phyloP scores from a whole-genome alignment of 2,329 filamentous ascomycete genomes.

The Westerdykella aurantiaca region DNA sequence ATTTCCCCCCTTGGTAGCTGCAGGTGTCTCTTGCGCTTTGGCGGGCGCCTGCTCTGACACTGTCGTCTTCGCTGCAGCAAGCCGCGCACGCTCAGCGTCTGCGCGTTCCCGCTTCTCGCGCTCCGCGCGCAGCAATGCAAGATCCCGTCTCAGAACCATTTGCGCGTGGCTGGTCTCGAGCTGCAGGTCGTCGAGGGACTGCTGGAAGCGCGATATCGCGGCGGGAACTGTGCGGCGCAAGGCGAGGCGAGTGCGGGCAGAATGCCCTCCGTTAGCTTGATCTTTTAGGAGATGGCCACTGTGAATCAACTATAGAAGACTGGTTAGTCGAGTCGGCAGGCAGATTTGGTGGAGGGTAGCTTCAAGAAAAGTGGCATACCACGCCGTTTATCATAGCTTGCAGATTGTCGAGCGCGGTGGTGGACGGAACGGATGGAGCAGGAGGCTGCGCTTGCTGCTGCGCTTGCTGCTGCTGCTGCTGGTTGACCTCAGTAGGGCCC shows the following conservation, averaged over 20 bases:
- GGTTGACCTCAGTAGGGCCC: neutral
- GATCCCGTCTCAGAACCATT: constrained; percentile 31
- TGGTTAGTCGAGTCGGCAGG: constrained; percentile 1
- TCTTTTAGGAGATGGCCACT: constrained; percentile 44
- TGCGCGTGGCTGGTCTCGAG: constrained; percentile 38
- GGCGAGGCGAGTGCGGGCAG: constrained; percentile 25
- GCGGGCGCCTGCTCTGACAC: neutral
- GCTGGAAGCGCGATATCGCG: constrained; percentile 43
- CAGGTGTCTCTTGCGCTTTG: neutral
- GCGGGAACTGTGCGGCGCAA: constrained; percentile 38
- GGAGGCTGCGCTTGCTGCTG: neutral
- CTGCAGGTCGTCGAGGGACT: constrained; percentile 49
- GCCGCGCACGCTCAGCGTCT: constrained; percentile 28
- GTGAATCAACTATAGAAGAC: constrained; percentile 35
- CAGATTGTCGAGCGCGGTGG: constrained; percentile 38
- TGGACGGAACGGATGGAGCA: constrained; percentile 1
- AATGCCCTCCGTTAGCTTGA: constrained; percentile 26
- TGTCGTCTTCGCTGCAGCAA: constrained; percentile 18
- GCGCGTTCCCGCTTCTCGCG: constrained; percentile 32
- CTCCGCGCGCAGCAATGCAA: constrained; percentile 32
- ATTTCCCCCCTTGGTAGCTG: neutral
- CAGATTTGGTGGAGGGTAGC: constrained; percentile 1
- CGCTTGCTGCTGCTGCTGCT: neutral
- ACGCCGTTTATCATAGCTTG: constrained; percentile 45
- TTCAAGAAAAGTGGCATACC: constrained; percentile 27